phyloP scores from a whole-genome alignment of 2,329 filamentous ascomycete genomes.

The Phialocephala subalpina region DNA sequence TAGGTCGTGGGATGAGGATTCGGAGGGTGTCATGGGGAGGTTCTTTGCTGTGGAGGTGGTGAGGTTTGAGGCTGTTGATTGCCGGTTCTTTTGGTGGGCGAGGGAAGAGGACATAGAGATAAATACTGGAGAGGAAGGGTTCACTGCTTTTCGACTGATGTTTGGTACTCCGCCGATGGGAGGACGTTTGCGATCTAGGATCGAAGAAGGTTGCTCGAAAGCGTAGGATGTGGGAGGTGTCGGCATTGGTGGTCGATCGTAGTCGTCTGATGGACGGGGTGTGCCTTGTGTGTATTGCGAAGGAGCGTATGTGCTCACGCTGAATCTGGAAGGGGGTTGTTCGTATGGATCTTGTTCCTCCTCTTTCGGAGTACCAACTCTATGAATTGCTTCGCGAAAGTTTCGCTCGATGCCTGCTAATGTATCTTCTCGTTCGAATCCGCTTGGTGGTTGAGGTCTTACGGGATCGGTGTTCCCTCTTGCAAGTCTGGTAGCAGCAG shows the following conservation, averaged over 20 bases:
- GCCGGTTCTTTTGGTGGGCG: background rate
- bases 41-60: constrained; percentile 57
- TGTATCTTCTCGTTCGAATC: constrained; percentile 12
- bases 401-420: constrained; percentile 39
- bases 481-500: constrained; percentile 21
- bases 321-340: constrained; percentile 44
- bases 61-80: constrained; percentile 25
- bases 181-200: constrained; percentile 42
- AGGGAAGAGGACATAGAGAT: constrained; percentile 39
- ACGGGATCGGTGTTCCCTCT: constrained; percentile 10
- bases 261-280: constrained; percentile 40
- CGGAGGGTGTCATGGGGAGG: constrained; percentile 66
- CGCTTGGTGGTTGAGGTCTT: background rate
- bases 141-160: constrained; percentile 40
- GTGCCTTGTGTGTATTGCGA: constrained; percentile 38
- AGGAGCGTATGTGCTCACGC: constrained; percentile 43
- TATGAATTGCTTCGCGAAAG: constrained; percentile 38
- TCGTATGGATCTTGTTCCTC: constrained; percentile 37
- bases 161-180: constrained; percentile 29
- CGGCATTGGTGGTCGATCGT: constrained; percentile 35
- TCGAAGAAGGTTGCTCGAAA: constrained; percentile 29
- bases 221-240: constrained; percentile 25
- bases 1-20: constrained; percentile 67
- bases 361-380: constrained; percentile 26
- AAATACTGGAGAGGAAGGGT: constrained; percentile 37